Base-by-base conservation (phyloP, 164 flowering plant species). In the Chimonanthus salicifolius region DNA sequence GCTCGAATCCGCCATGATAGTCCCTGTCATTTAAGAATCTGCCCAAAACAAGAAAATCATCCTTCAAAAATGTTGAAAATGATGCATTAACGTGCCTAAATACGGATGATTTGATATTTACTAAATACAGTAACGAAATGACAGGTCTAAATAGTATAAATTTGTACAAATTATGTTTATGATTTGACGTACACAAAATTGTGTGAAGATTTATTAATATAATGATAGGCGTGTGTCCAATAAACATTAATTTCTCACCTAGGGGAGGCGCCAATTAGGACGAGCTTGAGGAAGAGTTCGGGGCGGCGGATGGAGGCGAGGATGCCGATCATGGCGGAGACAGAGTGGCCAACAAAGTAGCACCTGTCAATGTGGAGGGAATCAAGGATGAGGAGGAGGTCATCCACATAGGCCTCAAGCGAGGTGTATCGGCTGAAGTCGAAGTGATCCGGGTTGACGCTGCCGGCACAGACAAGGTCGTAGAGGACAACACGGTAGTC, bases 401-500 rank as follows among this genome's bases (percentile, higher is more conserved):
- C 99, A 62, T 95, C 97, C 20, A 89, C 97, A 74, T 83, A 93
- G 60, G 91, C 81, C 58, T 95, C 97, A n/a, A 95, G 94, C 8
- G 86, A 72, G 49, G 89, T 80, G 88, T 95, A 93, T 0, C 92
- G 87, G 2, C 77, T 70, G 83, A 88, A 92, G 60, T 95, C 90
- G 74, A 95, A 95, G 83, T 83, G 78, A 72, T 90, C 97, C 0
- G 99, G 99, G 74, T 90, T 89, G 79, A 95, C 98, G 69, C 90
- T 93, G 69, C 98, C 99, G 60, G 98, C 97, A 72, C 98, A 96
- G 33, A 87, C 97, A 2, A 96, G 88, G 77, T 96, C 98, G 68
- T 84, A 93, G 75, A 96, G 90, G 5, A 96, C 75, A 44, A 96
- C 79, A 2, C 85, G 82, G 82, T 88, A 85, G 64, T 79, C 71